Evolutionary conservation across 1,139 yeast genomes (phyloP).

Genomic region (Geotrichum reessii): DNA sequence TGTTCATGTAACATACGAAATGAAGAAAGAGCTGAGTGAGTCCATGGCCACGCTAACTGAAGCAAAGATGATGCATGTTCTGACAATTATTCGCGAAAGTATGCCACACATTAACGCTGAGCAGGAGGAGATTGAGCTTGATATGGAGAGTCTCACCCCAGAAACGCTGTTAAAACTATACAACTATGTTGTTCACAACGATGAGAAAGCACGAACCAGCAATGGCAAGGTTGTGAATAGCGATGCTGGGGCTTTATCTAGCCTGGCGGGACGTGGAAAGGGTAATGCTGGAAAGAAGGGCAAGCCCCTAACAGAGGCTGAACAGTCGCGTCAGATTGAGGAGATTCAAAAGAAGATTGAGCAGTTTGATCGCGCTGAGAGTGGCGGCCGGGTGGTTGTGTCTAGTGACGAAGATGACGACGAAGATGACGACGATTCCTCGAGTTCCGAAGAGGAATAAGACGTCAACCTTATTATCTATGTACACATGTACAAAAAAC

Average conservation of each 20-base stretch:
- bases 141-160: constrained; percentile 89
- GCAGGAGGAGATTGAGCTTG: constrained; percentile 88
- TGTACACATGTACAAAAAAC: background rate
- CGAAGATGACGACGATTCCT: constrained; percentile 13
- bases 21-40: constrained; percentile 92
- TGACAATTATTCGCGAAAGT: constrained; percentile 80
- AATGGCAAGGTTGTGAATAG: constrained; percentile 19
- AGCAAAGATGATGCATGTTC: constrained; percentile 74
- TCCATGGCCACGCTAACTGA: constrained; percentile 69
- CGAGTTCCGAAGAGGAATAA: background rate
- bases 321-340: constrained; percentile 73
- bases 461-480: background rate
- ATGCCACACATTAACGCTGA: constrained; percentile 71
- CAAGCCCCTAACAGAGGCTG: constrained; percentile 56
- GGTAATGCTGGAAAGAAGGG: constrained; percentile 41
- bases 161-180: constrained; percentile 76
- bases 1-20: constrained; percentile 62
- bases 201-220: constrained; percentile 44
- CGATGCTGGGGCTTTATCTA: constrained; percentile 5
- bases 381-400: too few species aligned
- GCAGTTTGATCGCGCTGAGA: constrained; percentile 51
- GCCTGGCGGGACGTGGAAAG: constrained; percentile 7
- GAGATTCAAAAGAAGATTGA: constrained; percentile 77
- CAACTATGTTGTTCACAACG: constrained; percentile 53
- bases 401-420: constrained; percentile 18